Percentiles rank a stretch among this genome's conserved stretches.
Evolutionary conservation across 176 grass and related monocot genomes (phyloP).

Genomic region (Lolium perenne): DNA sequence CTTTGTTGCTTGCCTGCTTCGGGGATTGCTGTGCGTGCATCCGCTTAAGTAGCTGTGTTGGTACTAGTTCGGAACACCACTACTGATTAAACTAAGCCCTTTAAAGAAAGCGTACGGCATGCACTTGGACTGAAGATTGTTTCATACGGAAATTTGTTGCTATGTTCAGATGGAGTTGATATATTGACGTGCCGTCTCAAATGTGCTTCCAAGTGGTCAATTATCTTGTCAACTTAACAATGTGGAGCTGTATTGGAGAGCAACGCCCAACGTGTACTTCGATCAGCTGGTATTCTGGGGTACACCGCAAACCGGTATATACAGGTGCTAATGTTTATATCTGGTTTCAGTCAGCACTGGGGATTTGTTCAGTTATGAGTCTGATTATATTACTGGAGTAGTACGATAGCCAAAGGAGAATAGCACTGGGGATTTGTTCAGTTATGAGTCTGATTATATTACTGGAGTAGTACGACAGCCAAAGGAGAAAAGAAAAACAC

Average conservation of each 20-base stretch:
- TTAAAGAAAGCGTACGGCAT: too few relatives aligned
- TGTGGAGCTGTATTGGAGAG: not conserved
- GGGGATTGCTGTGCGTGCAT: not conserved
- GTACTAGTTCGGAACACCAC: not conserved
- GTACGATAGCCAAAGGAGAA: too few relatives aligned
- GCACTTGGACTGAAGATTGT: not conserved
- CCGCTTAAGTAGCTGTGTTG: not conserved
- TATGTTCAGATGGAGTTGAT: not conserved
- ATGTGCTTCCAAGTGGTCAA: not conserved
- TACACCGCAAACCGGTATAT: not conserved
- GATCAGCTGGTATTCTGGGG: not conserved
- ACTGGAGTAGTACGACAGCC: too few relatives aligned
- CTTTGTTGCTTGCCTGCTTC: constrained; percentile 20
- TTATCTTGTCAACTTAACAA: not conserved
- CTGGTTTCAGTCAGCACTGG: not conserved
- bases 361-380: not conserved
- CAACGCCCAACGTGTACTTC: not conserved
- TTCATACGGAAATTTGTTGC: not conserved
- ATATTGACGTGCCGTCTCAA: not conserved
- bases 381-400: not conserved
- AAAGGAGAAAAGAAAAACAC: too few relatives aligned
- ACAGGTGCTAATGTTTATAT: not conserved
- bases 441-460: not conserved
- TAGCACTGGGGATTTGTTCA: not conserved
- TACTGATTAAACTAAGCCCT: too few relatives aligned